These are phyloP conservation scores for Posidonia oceanica DNA, from an alignment of 116 monocot genomes.

Conservation along the genomic window DNA sequence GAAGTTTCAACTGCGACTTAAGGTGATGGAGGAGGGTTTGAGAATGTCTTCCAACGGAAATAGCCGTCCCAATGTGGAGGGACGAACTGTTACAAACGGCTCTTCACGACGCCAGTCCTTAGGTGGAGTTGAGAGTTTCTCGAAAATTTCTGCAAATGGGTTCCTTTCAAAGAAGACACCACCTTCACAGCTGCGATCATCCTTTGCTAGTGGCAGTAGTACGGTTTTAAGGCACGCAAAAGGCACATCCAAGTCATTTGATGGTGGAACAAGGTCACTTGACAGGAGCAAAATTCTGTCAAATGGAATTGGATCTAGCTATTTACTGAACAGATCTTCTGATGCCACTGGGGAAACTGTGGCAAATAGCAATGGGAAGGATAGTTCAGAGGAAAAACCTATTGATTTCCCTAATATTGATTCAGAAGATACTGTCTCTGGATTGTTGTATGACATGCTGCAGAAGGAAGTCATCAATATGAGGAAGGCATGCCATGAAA, in stretches of 20 bases:
- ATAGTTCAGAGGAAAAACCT: slow-evolving; percentile 40
- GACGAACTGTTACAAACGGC: slow-evolving; percentile 43
- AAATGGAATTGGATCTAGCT: slow-evolving; percentile 29
- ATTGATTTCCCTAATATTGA: slow-evolving; percentile 29
- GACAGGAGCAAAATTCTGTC: slow-evolving; percentile 52
- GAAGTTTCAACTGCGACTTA: slow-evolving; percentile 77
- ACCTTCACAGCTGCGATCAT: slow-evolving; percentile 61
- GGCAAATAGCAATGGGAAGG: slow-evolving; percentile 24
- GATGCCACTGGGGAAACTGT: slow-evolving; percentile 16
- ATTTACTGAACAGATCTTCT: slow-evolving; percentile 43
- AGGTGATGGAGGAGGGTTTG: slow-evolving; percentile 87
- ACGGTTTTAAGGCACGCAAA: slow-evolving; percentile 83
- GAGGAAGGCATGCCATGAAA: slow-evolving; percentile 80
- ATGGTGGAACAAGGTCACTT: slow-evolving; percentile 84
- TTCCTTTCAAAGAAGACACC: slow-evolving; percentile 51
- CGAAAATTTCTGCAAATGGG: slow-evolving; percentile 62
- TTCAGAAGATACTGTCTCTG: slow-evolving; percentile 61
- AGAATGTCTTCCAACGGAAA: slow-evolving; percentile 52
- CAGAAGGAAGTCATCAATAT: slow-evolving; percentile 76
- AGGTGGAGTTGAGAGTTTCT: slow-evolving; percentile 65
- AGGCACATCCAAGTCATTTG: slow-evolving; percentile 95
- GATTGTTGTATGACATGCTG: slow-evolving; percentile 77
- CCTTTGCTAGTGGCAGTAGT: slow-evolving; percentile 56
- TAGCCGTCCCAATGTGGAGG: slow-evolving; percentile 31
- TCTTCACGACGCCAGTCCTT: slow-evolving; percentile 80